Percentiles rank a stretch among this genome's conserved stretches.
Evolutionary conservation across 441 rosid species (phyloP).

Genomic region (Melastoma candidum): DNA sequence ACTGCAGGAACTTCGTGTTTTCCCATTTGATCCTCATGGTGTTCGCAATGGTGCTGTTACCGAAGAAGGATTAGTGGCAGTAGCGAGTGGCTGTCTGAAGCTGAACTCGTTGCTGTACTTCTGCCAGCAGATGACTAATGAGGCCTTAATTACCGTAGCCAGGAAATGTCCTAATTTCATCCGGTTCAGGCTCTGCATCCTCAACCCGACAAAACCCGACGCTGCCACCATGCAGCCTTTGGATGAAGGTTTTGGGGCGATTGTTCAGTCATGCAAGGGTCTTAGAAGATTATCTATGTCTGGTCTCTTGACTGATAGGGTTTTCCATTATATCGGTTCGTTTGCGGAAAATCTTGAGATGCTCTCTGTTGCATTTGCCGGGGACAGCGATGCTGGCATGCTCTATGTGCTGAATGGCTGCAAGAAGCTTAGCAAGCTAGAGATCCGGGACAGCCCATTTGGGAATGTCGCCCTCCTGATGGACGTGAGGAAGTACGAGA

Average conservation of each 20-base stretch:
- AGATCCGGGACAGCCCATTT: conserved; percentile 78
- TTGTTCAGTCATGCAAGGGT: conserved; percentile 63
- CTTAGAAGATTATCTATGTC: conserved; percentile 63
- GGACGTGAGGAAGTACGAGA: conserved; percentile 83
- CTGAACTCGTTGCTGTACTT: conserved; percentile 81
- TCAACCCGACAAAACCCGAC: conserved; percentile 73
- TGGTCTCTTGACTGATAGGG: conserved; percentile 69
- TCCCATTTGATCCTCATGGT: conserved; percentile 61
- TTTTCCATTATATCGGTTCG: conserved; percentile 76
- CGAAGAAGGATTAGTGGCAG: conserved; percentile 76
- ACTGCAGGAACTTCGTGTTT: conserved; percentile 77
- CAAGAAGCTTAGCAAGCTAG: conserved; percentile 74
- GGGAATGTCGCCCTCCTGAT: conserved; percentile 69
- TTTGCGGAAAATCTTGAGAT: conserved; percentile 74
- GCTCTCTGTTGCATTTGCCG: conserved; percentile 93
- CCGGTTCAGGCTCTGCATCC: conserved; percentile 72
- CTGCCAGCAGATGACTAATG: conserved; percentile 93
- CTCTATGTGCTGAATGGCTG: conserved; percentile 73
- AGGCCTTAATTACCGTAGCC: conserved; percentile 77
- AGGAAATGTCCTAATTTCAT: conserved; percentile 70
- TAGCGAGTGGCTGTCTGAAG: conserved; percentile 77
- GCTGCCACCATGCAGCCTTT: conserved; percentile 55
- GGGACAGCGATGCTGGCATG: conserved; percentile 75
- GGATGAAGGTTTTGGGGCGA: conserved; percentile 96
- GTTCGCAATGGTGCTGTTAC: conserved; percentile 61